Evolutionary conservation across 23 red algal species (phyloP).

Genomic region (Chondrus crispus): DNA sequence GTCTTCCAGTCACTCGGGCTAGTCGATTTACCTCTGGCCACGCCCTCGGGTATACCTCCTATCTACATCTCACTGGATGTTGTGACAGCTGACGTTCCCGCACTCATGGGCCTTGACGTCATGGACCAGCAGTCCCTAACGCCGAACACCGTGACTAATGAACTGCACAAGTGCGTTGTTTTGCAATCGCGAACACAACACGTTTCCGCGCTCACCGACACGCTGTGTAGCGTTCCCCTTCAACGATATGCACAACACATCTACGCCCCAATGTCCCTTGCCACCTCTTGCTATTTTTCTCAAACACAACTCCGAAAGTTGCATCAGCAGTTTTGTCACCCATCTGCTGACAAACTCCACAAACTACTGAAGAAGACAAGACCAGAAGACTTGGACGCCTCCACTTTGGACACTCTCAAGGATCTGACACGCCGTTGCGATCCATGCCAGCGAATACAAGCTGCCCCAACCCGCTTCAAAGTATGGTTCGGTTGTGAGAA

Average conservation of each 20-base stretch:
- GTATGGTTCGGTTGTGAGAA: not conserved
- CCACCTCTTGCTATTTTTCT: not conserved
- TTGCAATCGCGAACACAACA: no score
- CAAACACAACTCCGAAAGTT: not conserved
- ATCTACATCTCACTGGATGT: not conserved
- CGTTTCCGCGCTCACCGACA: no score
- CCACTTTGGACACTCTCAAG: not conserved
- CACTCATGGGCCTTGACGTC: not conserved
- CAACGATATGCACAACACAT: no score
- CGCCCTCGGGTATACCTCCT: not conserved
- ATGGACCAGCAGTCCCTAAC: not conserved
- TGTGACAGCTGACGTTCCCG: not conserved
- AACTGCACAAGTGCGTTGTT: not conserved
- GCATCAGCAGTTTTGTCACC: not conserved
- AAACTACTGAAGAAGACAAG: not conserved
- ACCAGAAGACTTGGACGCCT: not conserved
- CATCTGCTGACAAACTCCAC: not conserved
- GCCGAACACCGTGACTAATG: not conserved
- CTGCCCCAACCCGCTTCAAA: not conserved
- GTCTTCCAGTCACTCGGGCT: not conserved
- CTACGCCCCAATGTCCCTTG: not conserved
- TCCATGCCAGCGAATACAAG: conserved; percentile 1
- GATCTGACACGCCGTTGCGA: not conserved
- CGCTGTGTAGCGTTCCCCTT: no score
- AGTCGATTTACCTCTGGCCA: not conserved